A percentile compares a stretch with the other conserved stretches of the same genome.
These are phyloP conservation scores for Mucuna pruriens DNA, from an alignment of 306 rosid genomes.

Conservation along the genomic window DNA sequence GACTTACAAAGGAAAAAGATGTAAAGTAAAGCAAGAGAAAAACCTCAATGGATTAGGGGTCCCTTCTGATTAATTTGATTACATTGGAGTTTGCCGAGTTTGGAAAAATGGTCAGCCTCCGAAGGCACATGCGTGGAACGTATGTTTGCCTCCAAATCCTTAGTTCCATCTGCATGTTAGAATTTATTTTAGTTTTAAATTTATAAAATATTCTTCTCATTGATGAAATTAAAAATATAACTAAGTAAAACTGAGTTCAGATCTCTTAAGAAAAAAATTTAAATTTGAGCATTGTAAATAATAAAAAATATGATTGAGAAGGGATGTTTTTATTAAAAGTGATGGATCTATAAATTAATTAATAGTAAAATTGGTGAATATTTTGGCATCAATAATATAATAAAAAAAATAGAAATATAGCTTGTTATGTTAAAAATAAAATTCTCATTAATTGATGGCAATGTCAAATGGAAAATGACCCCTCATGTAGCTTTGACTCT, in stretches of 20 bases:
- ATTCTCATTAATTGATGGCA: not conserved
- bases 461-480: not conserved
- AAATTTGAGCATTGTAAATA: no score
- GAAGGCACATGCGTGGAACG: not conserved
- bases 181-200: not conserved
- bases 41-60: not conserved
- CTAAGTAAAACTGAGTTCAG: no score
- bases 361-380: no score
- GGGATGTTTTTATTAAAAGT: no score
- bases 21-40: not conserved
- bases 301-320: no score
- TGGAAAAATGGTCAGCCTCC: constrained; percentile 15
- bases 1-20: constrained; percentile 14
- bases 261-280: no score
- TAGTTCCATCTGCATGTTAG: not conserved
- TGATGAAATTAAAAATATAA: not conserved
- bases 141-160: not conserved
- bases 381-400: no score
- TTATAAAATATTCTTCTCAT: not conserved
- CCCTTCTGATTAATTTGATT: constrained; percentile 5
- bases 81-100: constrained; percentile 11
- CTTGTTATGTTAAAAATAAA: not conserved
- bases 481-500: no score
- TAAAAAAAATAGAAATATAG: not conserved
- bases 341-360: no score